Conservation (phyloP, 1,139 yeast genomes). For the Pneumocystis jirovecii region DNA sequence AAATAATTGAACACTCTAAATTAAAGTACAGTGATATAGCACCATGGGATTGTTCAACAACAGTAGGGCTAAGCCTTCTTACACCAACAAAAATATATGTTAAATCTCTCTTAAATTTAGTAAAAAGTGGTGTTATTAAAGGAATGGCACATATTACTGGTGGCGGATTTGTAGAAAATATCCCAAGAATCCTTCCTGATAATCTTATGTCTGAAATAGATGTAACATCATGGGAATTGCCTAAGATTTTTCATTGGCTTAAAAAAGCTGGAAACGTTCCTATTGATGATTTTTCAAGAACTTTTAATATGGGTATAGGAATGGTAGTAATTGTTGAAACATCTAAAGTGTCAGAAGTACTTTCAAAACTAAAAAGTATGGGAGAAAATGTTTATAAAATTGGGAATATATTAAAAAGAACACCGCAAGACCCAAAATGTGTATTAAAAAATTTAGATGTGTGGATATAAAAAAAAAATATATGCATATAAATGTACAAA, state of each 20-base stretch:
- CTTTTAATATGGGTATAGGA: conserved; percentile 92
- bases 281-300: conserved; percentile 64
- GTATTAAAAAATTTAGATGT: conserved; percentile 11
- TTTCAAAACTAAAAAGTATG: conserved; percentile 38
- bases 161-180: conserved; percentile 91
- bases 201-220: conserved; percentile 69
- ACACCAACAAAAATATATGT: conserved; percentile 92
- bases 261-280: conserved; percentile 89
- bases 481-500: neutral
- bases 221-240: conserved; percentile 65
- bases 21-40: conserved; percentile 57
- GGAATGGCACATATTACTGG: conserved; percentile 98
- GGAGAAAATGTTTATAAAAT: conserved; percentile 70
- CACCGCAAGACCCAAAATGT: conserved; percentile 11
- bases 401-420: conserved; percentile 46
- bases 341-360: conserved; percentile 46
- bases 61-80: conserved; percentile 75
- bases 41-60: conserved; percentile 65
- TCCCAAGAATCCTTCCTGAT: conserved; percentile 85
- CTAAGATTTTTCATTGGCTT: conserved; percentile 84
- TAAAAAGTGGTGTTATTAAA: conserved; percentile 50
- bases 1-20: conserved; percentile 64
- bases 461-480: conserved; percentile 4
- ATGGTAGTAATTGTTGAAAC: conserved; percentile 72
- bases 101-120: conserved; percentile 66